Base-by-base conservation (phyloP, 225 moss, liverwort and hornwort genomes). In the Asterella californica region DNA sequence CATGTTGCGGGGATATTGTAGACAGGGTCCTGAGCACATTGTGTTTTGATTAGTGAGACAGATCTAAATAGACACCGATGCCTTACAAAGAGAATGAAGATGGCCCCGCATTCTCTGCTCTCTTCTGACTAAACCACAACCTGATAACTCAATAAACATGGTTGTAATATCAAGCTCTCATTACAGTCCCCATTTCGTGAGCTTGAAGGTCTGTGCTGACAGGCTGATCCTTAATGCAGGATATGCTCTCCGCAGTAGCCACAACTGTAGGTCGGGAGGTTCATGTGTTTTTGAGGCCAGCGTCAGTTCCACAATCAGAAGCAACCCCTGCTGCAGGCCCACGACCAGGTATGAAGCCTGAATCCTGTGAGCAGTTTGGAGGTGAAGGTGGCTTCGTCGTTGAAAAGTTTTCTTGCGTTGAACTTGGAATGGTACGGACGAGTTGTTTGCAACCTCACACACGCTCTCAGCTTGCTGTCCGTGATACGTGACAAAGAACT, bases 231-330 rank as follows among this genome's bases (percentile, higher is more conserved):
- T 83, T 15, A 25, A 37, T 83, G 83, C 87, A 89, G 89, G 84
- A 83, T 49, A 83, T 83, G 85, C 79, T 85, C 33, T 81, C 87
- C 37, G 70, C 79, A 30, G 85, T 84, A 33, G 85, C 84, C 64
- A 60, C 81, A 63, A 82, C 64, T 72, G 81, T 87, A 34, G 89
- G 89, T 42, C 87, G 89, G 30, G 89, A 90, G 78, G 89, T 90
- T 32, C 83, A 82, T 74, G 89, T 85, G 11, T 90, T 83, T 80
- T 12, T 90, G 60, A 90, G 83, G 81, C 87, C 83, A 73, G 87
- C 87, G 36, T 74, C 89, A 34, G 60, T 87, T 76, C 78, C 85
- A 50, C 38, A 37, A 42, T 22, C 78, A 52, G 61, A 87, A 46
- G 67, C 81, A 73, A 66, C 67, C 52, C 32, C 81, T 70, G 78